Percentiles rank a stretch among this genome's conserved stretches.
Evolutionary conservation across 345 rosid genomes (phyloP).

Genomic region (Salix koriyanagi): DNA sequence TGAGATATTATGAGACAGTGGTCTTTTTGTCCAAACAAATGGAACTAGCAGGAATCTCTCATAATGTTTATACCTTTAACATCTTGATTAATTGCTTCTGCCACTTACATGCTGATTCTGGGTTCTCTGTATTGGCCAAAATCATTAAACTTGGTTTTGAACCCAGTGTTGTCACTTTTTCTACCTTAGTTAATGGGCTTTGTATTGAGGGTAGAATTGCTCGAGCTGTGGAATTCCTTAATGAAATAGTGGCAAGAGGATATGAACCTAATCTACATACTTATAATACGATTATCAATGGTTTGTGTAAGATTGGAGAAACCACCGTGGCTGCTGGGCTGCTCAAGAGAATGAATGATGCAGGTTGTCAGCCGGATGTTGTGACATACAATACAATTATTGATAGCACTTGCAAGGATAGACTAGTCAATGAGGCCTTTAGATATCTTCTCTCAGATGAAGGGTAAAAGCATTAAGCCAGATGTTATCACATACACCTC

Average conservation of each 20-base stretch:
- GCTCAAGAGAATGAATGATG: constrained; percentile 17
- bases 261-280: neutral
- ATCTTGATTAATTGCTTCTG: constrained; percentile 1
- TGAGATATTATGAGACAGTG: neutral
- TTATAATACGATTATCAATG: neutral
- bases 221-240: neutral
- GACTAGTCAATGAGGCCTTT: constrained; percentile 22
- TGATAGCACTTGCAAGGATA: constrained; percentile 28
- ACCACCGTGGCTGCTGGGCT: neutral
- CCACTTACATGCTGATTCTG: neutral
- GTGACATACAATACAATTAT: constrained; percentile 20
- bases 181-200: neutral
- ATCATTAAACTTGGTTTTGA: neutral
- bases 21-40: neutral
- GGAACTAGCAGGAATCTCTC: neutral
- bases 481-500: constrained; percentile 30
- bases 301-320: neutral
- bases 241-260: neutral
- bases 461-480: constrained; percentile 12
- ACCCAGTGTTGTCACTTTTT: neutral
- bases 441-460: constrained; percentile 22
- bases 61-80: neutral
- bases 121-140: neutral
- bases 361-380: constrained; percentile 16
- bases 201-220: neutral